Conservation (phyloP, 2,329 filamentous ascomycete species). For the Thyridium curvatum region DNA sequence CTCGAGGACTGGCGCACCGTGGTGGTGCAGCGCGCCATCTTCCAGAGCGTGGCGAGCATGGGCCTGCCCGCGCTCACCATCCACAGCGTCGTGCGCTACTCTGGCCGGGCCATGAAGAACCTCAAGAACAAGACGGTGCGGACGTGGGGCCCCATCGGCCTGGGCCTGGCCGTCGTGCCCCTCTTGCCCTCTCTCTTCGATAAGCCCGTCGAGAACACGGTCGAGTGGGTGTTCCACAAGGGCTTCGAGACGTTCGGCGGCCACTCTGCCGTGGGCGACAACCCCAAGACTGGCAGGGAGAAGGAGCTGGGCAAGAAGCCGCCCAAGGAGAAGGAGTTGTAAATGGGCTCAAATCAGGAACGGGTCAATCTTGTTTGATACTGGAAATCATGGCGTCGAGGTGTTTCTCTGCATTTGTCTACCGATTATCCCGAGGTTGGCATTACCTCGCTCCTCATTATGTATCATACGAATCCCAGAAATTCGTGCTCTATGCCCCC, state of each 20-base stretch:
- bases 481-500: no score
- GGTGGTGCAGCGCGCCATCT: slow-evolving; percentile 84
- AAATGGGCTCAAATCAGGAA: no score
- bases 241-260: slow-evolving; percentile 71
- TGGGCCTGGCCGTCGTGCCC: slow-evolving; percentile 72
- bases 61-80: slow-evolving; percentile 90
- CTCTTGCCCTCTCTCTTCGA: slow-evolving; percentile 83
- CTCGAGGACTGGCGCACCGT: slow-evolving; percentile 88
- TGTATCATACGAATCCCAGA: no score
- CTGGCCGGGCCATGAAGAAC: slow-evolving; percentile 77
- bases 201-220: slow-evolving; percentile 83
- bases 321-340: slow-evolving; percentile 40
- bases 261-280: slow-evolving; percentile 41
- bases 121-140: slow-evolving; percentile 68
- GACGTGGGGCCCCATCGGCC: slow-evolving; percentile 86
- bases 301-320: slow-evolving; percentile 30
- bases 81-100: slow-evolving; percentile 86
- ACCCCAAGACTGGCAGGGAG: slow-evolving; percentile 48
- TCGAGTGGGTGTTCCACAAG: slow-evolving; percentile 85
- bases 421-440: no score
- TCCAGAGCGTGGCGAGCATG: slow-evolving; percentile 90
- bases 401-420: no score
- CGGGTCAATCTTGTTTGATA: no score
- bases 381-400: no score
- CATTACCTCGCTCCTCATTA: no score